Conservation (phyloP, 192 early-diverging fungal genomes). For the Rhizophagus prolifer region DNA sequence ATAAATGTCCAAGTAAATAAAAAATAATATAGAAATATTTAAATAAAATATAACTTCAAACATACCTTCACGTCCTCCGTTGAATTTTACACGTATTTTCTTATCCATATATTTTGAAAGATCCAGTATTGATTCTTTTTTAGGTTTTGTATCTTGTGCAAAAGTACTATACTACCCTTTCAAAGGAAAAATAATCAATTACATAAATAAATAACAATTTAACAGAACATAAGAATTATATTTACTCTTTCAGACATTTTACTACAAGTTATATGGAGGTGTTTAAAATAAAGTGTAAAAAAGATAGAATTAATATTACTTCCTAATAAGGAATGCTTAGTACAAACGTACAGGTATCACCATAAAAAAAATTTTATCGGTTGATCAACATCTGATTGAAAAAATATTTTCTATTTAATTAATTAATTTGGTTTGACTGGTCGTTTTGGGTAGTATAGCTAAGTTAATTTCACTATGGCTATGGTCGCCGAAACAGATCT, state of each 20-base stretch:
- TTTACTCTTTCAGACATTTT: not conserved
- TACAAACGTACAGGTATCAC: too few species aligned
- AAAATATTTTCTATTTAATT: too few species aligned
- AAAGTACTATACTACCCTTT: constrained; percentile 19
- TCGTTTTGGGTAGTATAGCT: not conserved
- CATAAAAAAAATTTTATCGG: too few species aligned
- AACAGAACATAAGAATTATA: not conserved
- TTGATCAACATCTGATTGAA: too few species aligned
- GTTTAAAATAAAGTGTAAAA: not conserved
- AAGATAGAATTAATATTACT: not conserved
- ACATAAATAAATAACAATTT: not conserved
- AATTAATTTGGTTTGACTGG: not conserved
- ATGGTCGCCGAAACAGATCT: constrained; percentile 19
- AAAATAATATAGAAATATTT: not conserved
- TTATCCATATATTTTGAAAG: constrained; percentile 93
- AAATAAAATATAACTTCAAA: not conserved
- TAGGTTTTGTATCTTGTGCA: constrained; percentile 61
- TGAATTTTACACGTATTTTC: constrained; percentile 89
- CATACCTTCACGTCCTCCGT: constrained; percentile 89
- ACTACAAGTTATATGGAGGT: too few species aligned
- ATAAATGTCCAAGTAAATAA: not conserved
- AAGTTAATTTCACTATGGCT: not conserved
- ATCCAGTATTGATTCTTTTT: constrained; percentile 92
- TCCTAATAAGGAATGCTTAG: not conserved
- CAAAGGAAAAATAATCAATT: not conserved